A percentile compares a stretch with the other conserved stretches of the same genome.
These are phyloP conservation scores for Penicillium longicatenatum DNA, from an alignment of 495 filamentous ascomycete genomes.

Conservation along the genomic window DNA sequence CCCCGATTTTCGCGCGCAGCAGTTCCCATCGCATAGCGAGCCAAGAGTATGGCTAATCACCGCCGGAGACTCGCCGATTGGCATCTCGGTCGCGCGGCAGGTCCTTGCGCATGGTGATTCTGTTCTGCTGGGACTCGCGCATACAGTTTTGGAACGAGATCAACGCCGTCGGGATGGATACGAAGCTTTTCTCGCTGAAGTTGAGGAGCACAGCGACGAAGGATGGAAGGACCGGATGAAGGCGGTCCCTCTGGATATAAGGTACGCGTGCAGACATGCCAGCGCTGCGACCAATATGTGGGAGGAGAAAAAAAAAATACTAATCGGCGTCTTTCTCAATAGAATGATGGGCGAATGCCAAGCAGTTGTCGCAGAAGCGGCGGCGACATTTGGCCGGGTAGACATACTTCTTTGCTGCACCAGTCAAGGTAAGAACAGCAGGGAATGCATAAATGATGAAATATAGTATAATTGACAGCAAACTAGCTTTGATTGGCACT, in stretches of 20 bases:
- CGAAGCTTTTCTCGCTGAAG: constrained; percentile 60
- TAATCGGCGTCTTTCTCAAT: constrained; percentile 14
- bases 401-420: constrained; percentile 89
- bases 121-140: constrained; percentile 74
- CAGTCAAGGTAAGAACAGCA: constrained; percentile 66
- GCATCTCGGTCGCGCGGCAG: constrained; percentile 68
- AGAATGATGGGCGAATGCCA: constrained; percentile 63
- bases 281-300: background rate
- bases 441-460: background rate
- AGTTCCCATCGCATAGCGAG: constrained; percentile 59
- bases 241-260: constrained; percentile 51
- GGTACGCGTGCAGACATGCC: constrained; percentile 33
- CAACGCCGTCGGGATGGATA: constrained; percentile 52
- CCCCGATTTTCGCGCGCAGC: constrained; percentile 46
- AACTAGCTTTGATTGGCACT: constrained; percentile 77
- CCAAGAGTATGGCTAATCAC: constrained; percentile 88
- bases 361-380: constrained; percentile 82
- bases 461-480: background rate
- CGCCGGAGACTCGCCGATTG: constrained; percentile 78
- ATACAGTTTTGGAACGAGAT: constrained; percentile 47
- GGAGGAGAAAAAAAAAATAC: background rate
- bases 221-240: constrained; percentile 49
- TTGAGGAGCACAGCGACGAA: constrained; percentile 62
- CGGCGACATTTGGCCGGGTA: constrained; percentile 78
- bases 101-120: constrained; percentile 84